Evolutionary conservation across 192 early-diverging fungal genomes (phyloP).

Genomic region (Dissophora globulifera): DNA sequence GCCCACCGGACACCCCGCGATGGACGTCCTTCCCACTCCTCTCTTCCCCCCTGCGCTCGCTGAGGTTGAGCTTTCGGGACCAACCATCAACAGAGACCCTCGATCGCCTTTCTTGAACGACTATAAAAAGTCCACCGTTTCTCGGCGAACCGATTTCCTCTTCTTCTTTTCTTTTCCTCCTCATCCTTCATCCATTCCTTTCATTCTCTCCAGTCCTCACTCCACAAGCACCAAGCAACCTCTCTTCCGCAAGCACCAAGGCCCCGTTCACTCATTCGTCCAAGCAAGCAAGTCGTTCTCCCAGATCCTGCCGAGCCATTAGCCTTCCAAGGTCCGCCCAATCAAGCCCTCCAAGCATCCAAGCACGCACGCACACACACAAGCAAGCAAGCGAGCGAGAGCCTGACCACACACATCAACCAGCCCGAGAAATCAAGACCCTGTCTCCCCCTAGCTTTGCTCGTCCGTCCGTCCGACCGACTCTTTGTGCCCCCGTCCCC

Average conservation of each 20-base stretch:
- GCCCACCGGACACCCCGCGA: neutral
- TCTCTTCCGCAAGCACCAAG: neutral
- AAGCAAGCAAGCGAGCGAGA: neutral
- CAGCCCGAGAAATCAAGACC: neutral
- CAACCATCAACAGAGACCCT: no score
- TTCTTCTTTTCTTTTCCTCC: neutral
- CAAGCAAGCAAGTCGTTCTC: no score
- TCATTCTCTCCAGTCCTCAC: neutral
- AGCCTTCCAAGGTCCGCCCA: no score
- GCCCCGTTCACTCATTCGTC: no score
- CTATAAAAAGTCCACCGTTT: conserved; percentile 19
- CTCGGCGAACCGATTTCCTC: neutral
- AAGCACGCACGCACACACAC: neutral
- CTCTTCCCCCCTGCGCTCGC: no score
- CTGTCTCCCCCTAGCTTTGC: neutral
- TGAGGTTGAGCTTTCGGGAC: no score
- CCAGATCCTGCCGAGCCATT: no score
- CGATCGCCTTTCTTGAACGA: neutral
- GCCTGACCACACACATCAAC: neutral
- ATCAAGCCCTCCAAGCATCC: neutral
- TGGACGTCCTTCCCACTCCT: conserved; percentile 1
- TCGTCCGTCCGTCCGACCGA: neutral
- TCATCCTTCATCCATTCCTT: neutral
- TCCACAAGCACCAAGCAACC: neutral
- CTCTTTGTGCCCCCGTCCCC: no score